Evolutionary conservation across 2,329 filamentous ascomycete species (phyloP).

Genomic region (Apiospora sp.): DNA sequence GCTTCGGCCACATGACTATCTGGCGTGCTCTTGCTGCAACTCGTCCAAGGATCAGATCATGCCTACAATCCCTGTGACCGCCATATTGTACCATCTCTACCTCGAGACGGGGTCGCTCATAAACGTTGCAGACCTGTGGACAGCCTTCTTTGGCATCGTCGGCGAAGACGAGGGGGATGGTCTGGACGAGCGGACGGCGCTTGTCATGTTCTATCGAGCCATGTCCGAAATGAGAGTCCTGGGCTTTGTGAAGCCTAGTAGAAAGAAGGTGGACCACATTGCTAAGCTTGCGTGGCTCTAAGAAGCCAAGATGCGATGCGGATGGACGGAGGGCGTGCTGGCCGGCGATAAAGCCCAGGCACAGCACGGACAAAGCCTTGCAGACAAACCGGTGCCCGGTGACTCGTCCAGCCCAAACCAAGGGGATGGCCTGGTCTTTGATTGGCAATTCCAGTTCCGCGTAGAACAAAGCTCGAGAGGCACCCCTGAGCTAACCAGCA

Average conservation of each 20-base stretch:
- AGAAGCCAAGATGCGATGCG: neutral
- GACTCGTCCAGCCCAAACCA: neutral
- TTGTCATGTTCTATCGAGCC: constrained; percentile 84
- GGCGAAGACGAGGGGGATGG: constrained; percentile 53
- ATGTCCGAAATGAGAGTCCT: constrained; percentile 85
- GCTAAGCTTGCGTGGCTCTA: constrained; percentile 70
- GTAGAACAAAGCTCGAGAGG: constrained; percentile 16
- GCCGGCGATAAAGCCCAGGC: neutral
- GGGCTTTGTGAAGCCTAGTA: constrained; percentile 87
- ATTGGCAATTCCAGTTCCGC: neutral
- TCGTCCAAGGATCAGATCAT: constrained; percentile 57
- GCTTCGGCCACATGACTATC: constrained; percentile 77
- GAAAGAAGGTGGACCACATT: constrained; percentile 91
- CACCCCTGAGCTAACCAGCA: neutral
- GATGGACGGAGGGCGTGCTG: neutral
- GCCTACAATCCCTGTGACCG: constrained; percentile 72
- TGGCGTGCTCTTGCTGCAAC: constrained; percentile 75
- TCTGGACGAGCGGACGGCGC: constrained; percentile 61
- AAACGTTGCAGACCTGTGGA: constrained; percentile 82
- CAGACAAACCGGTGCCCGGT: neutral
- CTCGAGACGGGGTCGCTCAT: constrained; percentile 78
- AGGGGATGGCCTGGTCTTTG: neutral
- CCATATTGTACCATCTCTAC: constrained; percentile 81
- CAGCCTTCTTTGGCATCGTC: constrained; percentile 74
- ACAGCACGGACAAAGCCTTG: neutral